Conservation (phyloP, 768 basidiomycete species). For the Tremella mesenterica region DNA sequence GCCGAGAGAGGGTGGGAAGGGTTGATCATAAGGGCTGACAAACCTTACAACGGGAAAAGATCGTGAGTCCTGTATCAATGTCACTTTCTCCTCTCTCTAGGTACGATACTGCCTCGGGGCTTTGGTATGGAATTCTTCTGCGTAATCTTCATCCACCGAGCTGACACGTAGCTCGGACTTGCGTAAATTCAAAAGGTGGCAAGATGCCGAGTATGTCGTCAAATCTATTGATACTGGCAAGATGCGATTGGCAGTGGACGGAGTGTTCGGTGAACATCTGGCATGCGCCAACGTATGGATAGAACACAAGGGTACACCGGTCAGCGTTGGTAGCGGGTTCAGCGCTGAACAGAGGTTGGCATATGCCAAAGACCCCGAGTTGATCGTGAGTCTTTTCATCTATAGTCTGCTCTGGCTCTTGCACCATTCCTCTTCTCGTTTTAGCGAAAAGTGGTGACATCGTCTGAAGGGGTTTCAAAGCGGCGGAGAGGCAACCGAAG, state of each 20-base stretch:
- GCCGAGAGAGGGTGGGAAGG: conserved; percentile 42
- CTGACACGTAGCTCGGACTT: conserved; percentile 25
- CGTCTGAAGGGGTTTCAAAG: too few relatives aligned
- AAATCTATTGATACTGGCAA: conserved; percentile 19
- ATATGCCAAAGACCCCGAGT: conserved; percentile 29
- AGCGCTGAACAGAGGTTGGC: conserved; percentile 33
- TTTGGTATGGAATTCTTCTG: too few relatives aligned
- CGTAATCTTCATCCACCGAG: too few relatives aligned
- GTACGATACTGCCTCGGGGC: too few relatives aligned
- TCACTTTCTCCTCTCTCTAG: too few relatives aligned
- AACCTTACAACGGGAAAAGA: conserved; percentile 35
- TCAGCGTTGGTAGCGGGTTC: conserved; percentile 38
- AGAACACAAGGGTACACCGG: conserved; percentile 32
- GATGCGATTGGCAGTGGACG: conserved; percentile 35
- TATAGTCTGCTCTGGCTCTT: too few relatives aligned
- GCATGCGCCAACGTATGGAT: conserved; percentile 36
- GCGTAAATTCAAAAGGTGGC: conserved; percentile 44
- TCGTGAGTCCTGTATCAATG: too few relatives aligned
- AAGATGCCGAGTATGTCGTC: conserved; percentile 40
- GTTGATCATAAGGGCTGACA: conserved; percentile 34
- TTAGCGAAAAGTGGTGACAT: too few relatives aligned
- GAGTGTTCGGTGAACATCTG: conserved; percentile 31
- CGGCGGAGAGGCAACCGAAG: too few relatives aligned
- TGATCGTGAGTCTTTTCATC: conserved; percentile 22
- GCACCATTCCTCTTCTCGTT: too few relatives aligned